Conservation (phyloP, 2,329 filamentous ascomycete genomes). For the Alternaria dauci region DNA sequence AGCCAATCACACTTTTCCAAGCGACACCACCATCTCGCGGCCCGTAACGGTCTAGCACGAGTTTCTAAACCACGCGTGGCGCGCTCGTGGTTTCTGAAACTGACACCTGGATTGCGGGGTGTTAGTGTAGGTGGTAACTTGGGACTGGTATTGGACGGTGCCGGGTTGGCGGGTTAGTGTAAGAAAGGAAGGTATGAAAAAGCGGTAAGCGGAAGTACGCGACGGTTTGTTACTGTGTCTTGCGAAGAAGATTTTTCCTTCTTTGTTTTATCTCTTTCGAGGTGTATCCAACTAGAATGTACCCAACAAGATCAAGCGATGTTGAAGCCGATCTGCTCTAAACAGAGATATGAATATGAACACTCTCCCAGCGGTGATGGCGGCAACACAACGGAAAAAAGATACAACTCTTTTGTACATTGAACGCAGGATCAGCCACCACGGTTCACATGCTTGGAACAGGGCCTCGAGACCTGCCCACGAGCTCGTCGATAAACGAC, state of each 20-base stretch:
- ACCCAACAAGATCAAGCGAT: not conserved
- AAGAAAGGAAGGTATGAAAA: slow-evolving; percentile 8
- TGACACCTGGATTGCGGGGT: slow-evolving; percentile 10
- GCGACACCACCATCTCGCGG: slow-evolving; percentile 26
- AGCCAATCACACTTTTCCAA: slow-evolving; percentile 27
- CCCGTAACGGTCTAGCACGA: slow-evolving; percentile 19
- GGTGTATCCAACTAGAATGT: not conserved
- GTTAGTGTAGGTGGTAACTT: slow-evolving; percentile 2
- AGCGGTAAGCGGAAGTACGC: slow-evolving; percentile 12
- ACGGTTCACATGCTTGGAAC: slow-evolving; percentile 3
- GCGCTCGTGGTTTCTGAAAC: slow-evolving; percentile 25
- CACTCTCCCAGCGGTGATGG: too few species aligned
- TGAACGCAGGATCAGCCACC: not conserved
- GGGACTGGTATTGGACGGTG: slow-evolving; percentile 15
- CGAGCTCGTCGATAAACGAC: not conserved
- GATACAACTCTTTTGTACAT: not conserved
- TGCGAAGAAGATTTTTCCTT: not conserved
- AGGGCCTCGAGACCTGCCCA: slow-evolving; percentile 1
- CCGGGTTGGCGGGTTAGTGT: slow-evolving; percentile 6
- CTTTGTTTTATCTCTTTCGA: not conserved
- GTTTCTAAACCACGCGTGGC: slow-evolving; percentile 29
- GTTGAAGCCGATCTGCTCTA: not conserved
- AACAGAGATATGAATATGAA: not conserved
- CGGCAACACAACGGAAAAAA: not conserved
- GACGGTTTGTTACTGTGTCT: not conserved